These are phyloP conservation scores for Thinopyrum elongatum DNA, from an alignment of 176 grass and related monocot species.

Conservation along the genomic window DNA sequence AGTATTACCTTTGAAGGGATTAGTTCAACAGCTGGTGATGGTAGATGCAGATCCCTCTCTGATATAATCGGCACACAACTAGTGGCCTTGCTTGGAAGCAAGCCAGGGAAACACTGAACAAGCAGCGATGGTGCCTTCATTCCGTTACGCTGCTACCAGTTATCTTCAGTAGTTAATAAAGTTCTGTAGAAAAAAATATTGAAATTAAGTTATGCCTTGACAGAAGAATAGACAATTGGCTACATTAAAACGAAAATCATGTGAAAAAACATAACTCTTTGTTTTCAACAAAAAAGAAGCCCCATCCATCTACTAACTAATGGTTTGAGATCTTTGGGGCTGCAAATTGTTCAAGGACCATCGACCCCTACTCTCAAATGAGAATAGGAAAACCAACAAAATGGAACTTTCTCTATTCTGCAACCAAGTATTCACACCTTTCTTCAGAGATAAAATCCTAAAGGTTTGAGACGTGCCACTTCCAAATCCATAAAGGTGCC, in stretches of 20 bases:
- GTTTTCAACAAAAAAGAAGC: neutral
- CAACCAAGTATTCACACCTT: neutral
- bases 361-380: neutral
- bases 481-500: constrained; percentile 8
- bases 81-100: constrained; percentile 55
- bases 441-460: constrained; percentile 10
- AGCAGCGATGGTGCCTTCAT: constrained; percentile 81
- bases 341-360: constrained; percentile 10
- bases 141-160: constrained; percentile 10
- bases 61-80: constrained; percentile 68
- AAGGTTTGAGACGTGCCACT: neutral
- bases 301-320: neutral
- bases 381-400: neutral
- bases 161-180: neutral
- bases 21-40: constrained; percentile 94
- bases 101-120: constrained; percentile 78
- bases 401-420: constrained; percentile 1
- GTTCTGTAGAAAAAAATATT: neutral
- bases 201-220: constrained; percentile 7
- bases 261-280: neutral
- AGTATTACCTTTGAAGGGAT: constrained; percentile 74
- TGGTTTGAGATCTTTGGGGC: neutral
- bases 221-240: neutral
- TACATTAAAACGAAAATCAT: neutral
- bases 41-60: constrained; percentile 74